Base-by-base conservation (phyloP, 805 yeast species). In the Pichia ethanolica region DNA sequence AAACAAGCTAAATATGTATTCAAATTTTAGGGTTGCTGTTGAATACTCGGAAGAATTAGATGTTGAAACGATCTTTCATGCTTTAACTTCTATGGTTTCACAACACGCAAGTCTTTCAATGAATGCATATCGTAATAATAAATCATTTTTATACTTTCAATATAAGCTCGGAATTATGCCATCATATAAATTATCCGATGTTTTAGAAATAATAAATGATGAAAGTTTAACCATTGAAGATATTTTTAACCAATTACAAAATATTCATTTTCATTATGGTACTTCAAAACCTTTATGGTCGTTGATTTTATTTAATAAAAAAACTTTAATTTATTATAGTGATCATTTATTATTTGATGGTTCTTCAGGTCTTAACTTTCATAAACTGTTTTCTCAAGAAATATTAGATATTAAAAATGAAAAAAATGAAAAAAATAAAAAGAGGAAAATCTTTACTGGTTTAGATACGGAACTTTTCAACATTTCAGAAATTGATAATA, bases 291-390 rank as follows among this genome's bases (percentile, higher is more conserved):
- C 62, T 9, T 42, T 58, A 26, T 59, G 62, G 62, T 51, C 47
- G 3, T 32, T 59, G 11, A 45, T 45, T 7, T 32, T 58, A 5
- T 38, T 54, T 4, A 53, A 57, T 39, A 47, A 48, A 13, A 49
- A 39, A 11, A 49, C 52, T 0, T 39, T 57, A 20, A 34, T 56
- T 12, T 54, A 65, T 36, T 52, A 55, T 30, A 58, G 62, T 45
- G 66, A 68, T 35, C 72, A 69, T 53, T 37, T 60, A 3, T 46
- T 68, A n/a, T 61, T 67, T 39, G 73, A 70, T 53, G 73, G 72
- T 4, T 57, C 54, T 11, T 55, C 68, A 12, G 70, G 65, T 7
- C 42, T 51, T 12, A 53, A 53, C 27, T 69, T 69, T 53, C 70
- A 66, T 40, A 49, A 55, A 20, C 59, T 62, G 28, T 57, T 68